These are phyloP conservation scores for Termitomyces sp. DNA, from an alignment of 768 basidiomycete species.

Conservation along the genomic window DNA sequence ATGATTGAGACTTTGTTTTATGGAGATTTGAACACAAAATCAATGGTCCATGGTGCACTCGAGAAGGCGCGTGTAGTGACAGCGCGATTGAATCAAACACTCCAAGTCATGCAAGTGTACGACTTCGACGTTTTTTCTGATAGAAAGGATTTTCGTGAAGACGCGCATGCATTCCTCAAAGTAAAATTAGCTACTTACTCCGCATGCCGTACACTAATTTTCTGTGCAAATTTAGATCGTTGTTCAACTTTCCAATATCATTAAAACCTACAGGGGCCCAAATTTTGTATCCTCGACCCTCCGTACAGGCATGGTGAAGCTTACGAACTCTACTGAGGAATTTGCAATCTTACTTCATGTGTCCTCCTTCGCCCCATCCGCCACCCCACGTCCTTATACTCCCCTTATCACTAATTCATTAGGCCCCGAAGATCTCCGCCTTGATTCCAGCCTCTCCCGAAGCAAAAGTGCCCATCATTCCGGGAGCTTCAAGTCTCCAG, in stretches of 20 bases:
- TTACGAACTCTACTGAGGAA: slow-evolving; percentile 84
- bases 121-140: slow-evolving; percentile 54
- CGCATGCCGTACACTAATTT: slow-evolving; percentile 1
- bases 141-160: slow-evolving; percentile 64
- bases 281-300: slow-evolving; percentile 53
- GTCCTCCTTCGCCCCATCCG: slow-evolving; percentile 70
- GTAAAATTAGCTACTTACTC: slow-evolving; percentile 33
- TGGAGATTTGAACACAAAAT: slow-evolving; percentile 37
- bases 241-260: slow-evolving; percentile 68
- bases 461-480: slow-evolving; percentile 53
- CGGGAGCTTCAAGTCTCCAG: slow-evolving; percentile 35
- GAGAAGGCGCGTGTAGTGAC: slow-evolving; percentile 65
- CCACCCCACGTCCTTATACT: slow-evolving; percentile 55
- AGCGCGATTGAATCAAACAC: slow-evolving; percentile 53
- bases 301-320: slow-evolving; percentile 66
- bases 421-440: slow-evolving; percentile 44
- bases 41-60: slow-evolving; percentile 52
- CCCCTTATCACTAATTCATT: slow-evolving; percentile 40
- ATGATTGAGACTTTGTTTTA: slow-evolving; percentile 70
- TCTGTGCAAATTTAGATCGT: slow-evolving; percentile 49
- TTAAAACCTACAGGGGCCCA: slow-evolving; percentile 63
- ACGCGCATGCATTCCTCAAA: slow-evolving; percentile 81
- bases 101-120: slow-evolving; percentile 59
- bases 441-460: slow-evolving; percentile 55
- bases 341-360: slow-evolving; percentile 85